Evolutionary conservation across 1,284 basidiomycete species (phyloP), one percentile per base, ranked within the genome.

Genomic region (Pterulicium gracile): DNA sequence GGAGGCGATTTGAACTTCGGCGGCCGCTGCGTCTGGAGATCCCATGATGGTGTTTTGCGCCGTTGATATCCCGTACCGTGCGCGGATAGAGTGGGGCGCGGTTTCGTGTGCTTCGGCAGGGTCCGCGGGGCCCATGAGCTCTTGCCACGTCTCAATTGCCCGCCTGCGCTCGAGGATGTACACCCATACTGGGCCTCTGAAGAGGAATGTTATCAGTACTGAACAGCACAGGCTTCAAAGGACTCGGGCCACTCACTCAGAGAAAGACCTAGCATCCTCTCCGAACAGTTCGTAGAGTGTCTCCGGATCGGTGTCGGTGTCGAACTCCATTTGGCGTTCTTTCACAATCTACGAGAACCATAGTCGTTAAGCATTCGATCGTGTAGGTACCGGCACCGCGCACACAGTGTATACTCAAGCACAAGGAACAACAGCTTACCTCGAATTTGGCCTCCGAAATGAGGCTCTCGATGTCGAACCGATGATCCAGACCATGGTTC

Each of bases 291-390:
- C 84, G 48, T 74, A 79, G 47, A 88, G 67, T 1, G 77, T 77
- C 21, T 88, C 84, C 19, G 81, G 82, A 53, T 88, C 83, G 5
- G 79, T 76, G 56, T 88, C 85, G 15, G 75, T 71, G 56, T 86
- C 84, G 54, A 88, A 87, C 53, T 86, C 84, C 81, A 88, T 86
- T 58, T 85, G 85, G 18, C 84, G 66, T 61, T 88, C 84, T 60
- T 88, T 88, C 46, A 85, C 77, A 55, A 88, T 86, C 83, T 86
- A 55, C 10, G 44, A 39, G 39, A 10, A n/a, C n/a, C n/a, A n/a
- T n/a, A n/a, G n/a, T n/a, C n/a, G n/a, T n/a, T n/a, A n/a, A n/a
- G n/a, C n/a, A n/a, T 7, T 4, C 4, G 7, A 23, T 17, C 44
- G 41, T 5, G n/a, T 46, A 22, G 35, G 49, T 50, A 3, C 17